A percentile compares a stretch with the other conserved stretches of the same genome.
These are phyloP conservation scores for Isabelozyma gotoi DNA, from an alignment of 805 yeast genomes.

Conservation along the genomic window DNA sequence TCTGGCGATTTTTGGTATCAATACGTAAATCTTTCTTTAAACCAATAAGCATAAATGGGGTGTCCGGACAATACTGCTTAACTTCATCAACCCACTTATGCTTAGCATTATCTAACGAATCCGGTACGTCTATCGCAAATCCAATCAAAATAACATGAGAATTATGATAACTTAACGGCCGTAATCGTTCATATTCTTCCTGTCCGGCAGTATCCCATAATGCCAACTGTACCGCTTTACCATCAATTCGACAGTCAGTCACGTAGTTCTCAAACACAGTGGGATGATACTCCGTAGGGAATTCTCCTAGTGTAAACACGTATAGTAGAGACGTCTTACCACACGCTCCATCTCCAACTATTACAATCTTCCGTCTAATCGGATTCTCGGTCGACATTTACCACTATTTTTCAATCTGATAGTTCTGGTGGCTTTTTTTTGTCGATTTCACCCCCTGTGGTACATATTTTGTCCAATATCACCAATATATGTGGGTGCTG, in stretches of 20 bases:
- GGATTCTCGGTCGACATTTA: slow-evolving; percentile 21
- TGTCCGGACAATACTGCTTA: slow-evolving; percentile 72
- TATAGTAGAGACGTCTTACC: slow-evolving; percentile 90
- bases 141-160: slow-evolving; percentile 87
- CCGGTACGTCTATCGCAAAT: slow-evolving; percentile 81
- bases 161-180: slow-evolving; percentile 85
- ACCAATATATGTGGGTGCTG: no score
- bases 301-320: slow-evolving; percentile 89
- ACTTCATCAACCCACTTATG: slow-evolving; percentile 90
- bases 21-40: slow-evolving; percentile 78
- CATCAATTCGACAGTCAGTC: slow-evolving; percentile 91
- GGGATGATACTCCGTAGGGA: slow-evolving; percentile 90
- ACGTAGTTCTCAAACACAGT: slow-evolving; percentile 94
- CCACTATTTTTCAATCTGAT: neutral
- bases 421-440: neutral
- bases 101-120: slow-evolving; percentile 78
- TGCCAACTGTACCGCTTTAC: slow-evolving; percentile 84
- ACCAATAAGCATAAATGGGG: slow-evolving; percentile 78
- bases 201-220: slow-evolving; percentile 98
- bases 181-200: slow-evolving; percentile 87
- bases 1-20: slow-evolving; percentile 32
- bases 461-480: no score
- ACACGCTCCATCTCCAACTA: slow-evolving; percentile 94
- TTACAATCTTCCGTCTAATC: slow-evolving; percentile 67
- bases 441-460: neutral